Base-by-base conservation (phyloP, 441 rosid genomes). In the Populus hybrid region DNA sequence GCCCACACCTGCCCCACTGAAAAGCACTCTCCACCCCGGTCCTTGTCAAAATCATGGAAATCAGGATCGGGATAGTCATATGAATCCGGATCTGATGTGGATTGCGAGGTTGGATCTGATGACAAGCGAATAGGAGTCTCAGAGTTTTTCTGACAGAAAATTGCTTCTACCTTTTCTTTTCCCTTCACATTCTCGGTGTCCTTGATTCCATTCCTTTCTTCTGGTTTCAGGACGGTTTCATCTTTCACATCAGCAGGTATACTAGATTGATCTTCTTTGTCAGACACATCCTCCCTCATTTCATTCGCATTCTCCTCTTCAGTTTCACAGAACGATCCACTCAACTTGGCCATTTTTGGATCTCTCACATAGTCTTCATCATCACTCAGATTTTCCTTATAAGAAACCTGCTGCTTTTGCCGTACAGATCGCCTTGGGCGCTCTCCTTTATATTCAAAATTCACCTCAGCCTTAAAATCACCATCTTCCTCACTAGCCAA, bases 391-490 rank as follows among this genome's bases (percentile, higher is more conserved):
- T 86, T 94, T 84, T 94, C 99, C 50, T 85, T 86, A 40, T 93
- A 96, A 18, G 95, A 89, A 80, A 94, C 92, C 54, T 84, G 79
- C 77, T 84, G 97, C 86, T 85, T 96, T 75, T 69, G 85, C 79
- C 99, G 87, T 67, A 81, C 87, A 74, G 99, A 96, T 88, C 99
- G 89, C 80, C 99, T 87, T 36, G 82, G 83, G 32, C 79, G 78
- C 80, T 87, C 89, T 30, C 80, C 84, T 28, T 69, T 67, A 80
- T 77, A 46, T 57, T 74, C 86, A 61, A 69, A 66, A 57, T 83
- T 77, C 76, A 20, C 81, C 76, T 77, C 81, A 73, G 81, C 84
- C 67, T 64, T 75, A 68, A 79, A 80, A 67, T 85, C 91, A 78
- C 76, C 87, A 84, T 81, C 83, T 42, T 77, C 86, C 69, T 78